phyloP scores from a whole-genome alignment of 1,284 basidiomycete genomes.

The Paramarasmius palmivorus region DNA sequence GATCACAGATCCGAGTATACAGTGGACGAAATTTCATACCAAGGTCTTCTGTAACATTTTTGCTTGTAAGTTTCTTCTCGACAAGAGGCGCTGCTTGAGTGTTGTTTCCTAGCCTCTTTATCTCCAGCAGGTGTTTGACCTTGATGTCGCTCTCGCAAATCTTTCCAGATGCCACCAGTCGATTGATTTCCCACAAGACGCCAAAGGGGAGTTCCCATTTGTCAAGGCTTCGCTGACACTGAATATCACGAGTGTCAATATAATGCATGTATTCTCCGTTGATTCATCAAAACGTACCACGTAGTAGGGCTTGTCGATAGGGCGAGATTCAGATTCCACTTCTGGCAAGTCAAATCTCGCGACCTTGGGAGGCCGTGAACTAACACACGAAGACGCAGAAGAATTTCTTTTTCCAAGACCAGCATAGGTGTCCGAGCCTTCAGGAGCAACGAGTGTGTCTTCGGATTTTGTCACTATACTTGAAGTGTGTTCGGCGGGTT shows the following conservation, averaged over 20 bases:
- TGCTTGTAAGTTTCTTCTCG: conserved; percentile 19
- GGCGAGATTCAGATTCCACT: too few relatives aligned
- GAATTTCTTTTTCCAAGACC: too few relatives aligned
- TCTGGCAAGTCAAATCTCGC: too few relatives aligned
- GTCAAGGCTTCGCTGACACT: conserved; percentile 28
- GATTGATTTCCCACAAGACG: conserved; percentile 41
- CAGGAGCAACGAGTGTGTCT: too few relatives aligned
- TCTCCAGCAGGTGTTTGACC: conserved; percentile 23
- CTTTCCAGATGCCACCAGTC: conserved; percentile 27
- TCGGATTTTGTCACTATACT: too few relatives aligned
- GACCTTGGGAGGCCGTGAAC: too few relatives aligned
- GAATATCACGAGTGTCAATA: conserved; percentile 4
- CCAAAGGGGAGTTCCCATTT: conserved; percentile 33
- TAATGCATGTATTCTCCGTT: background rate
- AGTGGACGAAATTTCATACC: background rate
- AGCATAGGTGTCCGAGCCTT: too few relatives aligned
- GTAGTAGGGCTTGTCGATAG: background rate
- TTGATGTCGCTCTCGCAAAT: conserved; percentile 26
- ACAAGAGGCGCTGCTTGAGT: conserved; percentile 26
- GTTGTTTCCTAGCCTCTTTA: conserved; percentile 27
- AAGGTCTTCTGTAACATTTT: background rate
- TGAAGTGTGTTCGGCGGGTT: background rate
- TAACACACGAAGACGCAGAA: too few relatives aligned
- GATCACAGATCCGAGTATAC: too few relatives aligned
- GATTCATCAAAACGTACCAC: background rate